Evolutionary conservation across 257 asterid species (phyloP).

Genomic region (Rauvolfia tetraphylla): DNA sequence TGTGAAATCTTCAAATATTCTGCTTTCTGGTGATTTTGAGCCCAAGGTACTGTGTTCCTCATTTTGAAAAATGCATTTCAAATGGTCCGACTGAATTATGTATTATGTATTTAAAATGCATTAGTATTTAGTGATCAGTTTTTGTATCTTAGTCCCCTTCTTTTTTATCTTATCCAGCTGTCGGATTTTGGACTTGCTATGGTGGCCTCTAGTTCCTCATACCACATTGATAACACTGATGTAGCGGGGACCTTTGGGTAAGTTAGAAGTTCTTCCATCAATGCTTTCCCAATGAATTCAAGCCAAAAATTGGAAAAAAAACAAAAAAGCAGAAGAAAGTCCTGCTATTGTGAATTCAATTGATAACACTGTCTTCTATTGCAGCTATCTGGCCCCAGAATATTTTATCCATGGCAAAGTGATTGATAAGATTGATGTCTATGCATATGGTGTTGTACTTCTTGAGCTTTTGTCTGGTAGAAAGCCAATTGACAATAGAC

Average conservation of each 20-base stretch:
- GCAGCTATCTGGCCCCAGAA: slow-evolving; percentile 94
- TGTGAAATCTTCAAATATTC: slow-evolving; percentile 91
- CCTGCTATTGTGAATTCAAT: background rate
- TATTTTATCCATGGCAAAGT: slow-evolving; percentile 80
- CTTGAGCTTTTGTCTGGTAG: slow-evolving; percentile 88
- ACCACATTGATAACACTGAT: slow-evolving; percentile 49
- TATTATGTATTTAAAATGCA: background rate
- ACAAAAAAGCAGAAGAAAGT: background rate
- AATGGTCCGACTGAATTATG: background rate
- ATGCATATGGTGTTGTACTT: slow-evolving; percentile 92
- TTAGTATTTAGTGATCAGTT: background rate
- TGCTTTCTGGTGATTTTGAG: slow-evolving; percentile 71
- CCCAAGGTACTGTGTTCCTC: slow-evolving; percentile 56
- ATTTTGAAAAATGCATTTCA: background rate
- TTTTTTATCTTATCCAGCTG: slow-evolving; percentile 39
- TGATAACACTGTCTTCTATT: slow-evolving; percentile 12
- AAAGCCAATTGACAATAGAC: slow-evolving; percentile 68
- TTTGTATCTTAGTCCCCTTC: slow-evolving; percentile 1
- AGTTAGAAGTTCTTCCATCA: slow-evolving; percentile 21
- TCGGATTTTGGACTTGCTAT: slow-evolving; percentile 96
- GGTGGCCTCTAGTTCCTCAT: slow-evolving; percentile 58
- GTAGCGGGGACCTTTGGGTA: slow-evolving; percentile 97
- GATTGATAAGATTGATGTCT: slow-evolving; percentile 71
- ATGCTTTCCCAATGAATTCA: slow-evolving; percentile 11
- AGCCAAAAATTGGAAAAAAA: background rate